A percentile compares a stretch with the other conserved stretches of the same genome.
Evolutionary conservation across 2,329 filamentous ascomycete genomes (phyloP).

Genomic region (Sporothrix brunneoviolacea): DNA sequence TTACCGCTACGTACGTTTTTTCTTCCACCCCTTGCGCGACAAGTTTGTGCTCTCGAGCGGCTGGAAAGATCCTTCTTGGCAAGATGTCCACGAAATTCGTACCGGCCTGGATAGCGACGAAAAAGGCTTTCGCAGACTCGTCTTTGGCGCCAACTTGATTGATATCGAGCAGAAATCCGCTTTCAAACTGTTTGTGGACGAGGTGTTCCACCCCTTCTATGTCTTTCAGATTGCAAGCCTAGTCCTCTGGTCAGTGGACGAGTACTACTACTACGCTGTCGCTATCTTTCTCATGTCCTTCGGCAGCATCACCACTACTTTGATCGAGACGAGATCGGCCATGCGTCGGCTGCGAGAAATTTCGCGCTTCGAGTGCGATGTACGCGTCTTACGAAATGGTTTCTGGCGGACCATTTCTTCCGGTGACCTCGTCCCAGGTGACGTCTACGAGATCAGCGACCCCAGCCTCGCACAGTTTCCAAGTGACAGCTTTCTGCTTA

Average conservation of each 20-base stretch:
- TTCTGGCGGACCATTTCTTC: slow-evolving; percentile 92
- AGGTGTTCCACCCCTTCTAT: slow-evolving; percentile 96
- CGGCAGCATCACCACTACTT: slow-evolving; percentile 81
- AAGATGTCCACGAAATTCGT: slow-evolving; percentile 65
- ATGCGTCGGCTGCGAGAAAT: slow-evolving; percentile 88
- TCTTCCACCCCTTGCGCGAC: slow-evolving; percentile 81
- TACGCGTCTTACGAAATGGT: slow-evolving; percentile 84
- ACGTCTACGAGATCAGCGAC: slow-evolving; percentile 95
- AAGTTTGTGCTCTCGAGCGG: slow-evolving; percentile 80
- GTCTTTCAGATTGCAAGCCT: slow-evolving; percentile 96
- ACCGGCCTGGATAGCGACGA: slow-evolving; percentile 83
- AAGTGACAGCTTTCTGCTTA: slow-evolving; percentile 83
- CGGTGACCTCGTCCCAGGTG: slow-evolving; percentile 83
- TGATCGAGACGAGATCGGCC: slow-evolving; percentile 86
- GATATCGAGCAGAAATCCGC: slow-evolving; percentile 88
- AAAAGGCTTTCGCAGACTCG: slow-evolving; percentile 70
- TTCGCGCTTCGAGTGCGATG: slow-evolving; percentile 89
- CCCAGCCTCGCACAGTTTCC: slow-evolving; percentile 82
- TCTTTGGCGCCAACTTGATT: slow-evolving; percentile 87
- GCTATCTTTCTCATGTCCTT: slow-evolving; percentile 95
- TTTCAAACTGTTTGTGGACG: slow-evolving; percentile 77
- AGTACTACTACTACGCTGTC: slow-evolving; percentile 95
- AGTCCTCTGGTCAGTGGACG: slow-evolving; percentile 86
- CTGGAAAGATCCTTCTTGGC: slow-evolving; percentile 94
- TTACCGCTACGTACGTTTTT: slow-evolving; percentile 91